Percentiles rank a stretch among this genome's conserved stretches.
Evolutionary conservation across 208 protist genomes (phyloP).

Genomic region (Herpetomonas tarakana): DNA sequence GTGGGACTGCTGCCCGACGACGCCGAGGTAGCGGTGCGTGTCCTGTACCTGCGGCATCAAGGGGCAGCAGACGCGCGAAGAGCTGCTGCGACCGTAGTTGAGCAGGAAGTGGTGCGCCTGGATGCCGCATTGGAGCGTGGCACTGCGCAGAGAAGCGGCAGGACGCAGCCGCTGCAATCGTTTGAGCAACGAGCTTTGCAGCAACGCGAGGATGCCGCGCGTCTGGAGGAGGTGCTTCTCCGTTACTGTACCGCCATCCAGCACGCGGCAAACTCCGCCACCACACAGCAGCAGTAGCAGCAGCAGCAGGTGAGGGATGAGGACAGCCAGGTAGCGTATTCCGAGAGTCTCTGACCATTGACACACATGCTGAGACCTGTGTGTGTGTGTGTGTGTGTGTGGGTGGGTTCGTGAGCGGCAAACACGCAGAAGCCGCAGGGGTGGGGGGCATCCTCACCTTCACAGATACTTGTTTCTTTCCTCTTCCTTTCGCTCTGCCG

Average conservation of each 20-base stretch:
- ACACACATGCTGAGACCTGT: too few relatives aligned
- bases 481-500: too few relatives aligned
- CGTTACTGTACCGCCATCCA: constrained; percentile 49
- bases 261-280: background rate
- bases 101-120: constrained; percentile 26
- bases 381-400: too few relatives aligned
- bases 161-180: constrained; percentile 8
- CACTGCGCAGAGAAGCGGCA: background rate
- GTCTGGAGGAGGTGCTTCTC: constrained; percentile 30
- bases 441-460: too few relatives aligned
- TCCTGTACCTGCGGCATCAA: constrained; percentile 34
- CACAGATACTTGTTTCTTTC: too few relatives aligned
- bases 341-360: too few relatives aligned
- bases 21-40: constrained; percentile 18
- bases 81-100: too few relatives aligned
- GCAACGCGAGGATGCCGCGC: constrained; percentile 12
- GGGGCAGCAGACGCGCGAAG: too few relatives aligned
- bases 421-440: too few relatives aligned
- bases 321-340: too few relatives aligned
- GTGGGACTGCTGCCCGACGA: constrained; percentile 28
- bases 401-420: too few relatives aligned
- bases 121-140: constrained; percentile 17
- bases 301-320: too few relatives aligned
- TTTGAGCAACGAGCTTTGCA: constrained; percentile 41
- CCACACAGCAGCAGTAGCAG: background rate